Evolutionary conservation across 306 rosid genomes (phyloP).

Genomic region (Castanopsis chinensis): DNA sequence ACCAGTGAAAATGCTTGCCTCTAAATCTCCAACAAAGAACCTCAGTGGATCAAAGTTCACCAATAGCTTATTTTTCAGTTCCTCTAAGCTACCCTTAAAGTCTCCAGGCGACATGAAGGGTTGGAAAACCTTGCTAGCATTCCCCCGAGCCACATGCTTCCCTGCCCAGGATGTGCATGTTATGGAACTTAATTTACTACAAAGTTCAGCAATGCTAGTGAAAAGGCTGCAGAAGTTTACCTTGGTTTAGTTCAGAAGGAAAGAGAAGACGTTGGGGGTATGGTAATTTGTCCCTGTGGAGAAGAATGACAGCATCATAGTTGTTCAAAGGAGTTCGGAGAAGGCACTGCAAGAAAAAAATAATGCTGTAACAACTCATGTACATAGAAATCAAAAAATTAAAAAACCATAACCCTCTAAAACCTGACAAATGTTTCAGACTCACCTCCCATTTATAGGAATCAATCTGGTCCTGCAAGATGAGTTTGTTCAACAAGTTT

Average conservation of each 20-base stretch:
- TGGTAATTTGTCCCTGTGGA: slow-evolving; percentile 78
- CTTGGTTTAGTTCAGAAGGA: slow-evolving; percentile 64
- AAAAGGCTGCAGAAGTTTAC: slow-evolving; percentile 36
- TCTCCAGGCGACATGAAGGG: slow-evolving; percentile 71
- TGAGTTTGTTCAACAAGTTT: slow-evolving; percentile 60
- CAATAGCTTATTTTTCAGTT: slow-evolving; percentile 59
- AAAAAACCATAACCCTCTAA: neutral
- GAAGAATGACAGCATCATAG: slow-evolving; percentile 81
- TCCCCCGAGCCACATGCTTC: slow-evolving; percentile 58
- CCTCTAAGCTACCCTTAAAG: slow-evolving; percentile 57
- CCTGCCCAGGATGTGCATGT: slow-evolving; percentile 40
- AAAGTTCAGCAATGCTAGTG: slow-evolving; percentile 4
- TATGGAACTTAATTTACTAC: slow-evolving; percentile 9
- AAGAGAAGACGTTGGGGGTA: slow-evolving; percentile 90
- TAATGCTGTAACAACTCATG: neutral
- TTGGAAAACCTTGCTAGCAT: slow-evolving; percentile 60
- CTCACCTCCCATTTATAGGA: slow-evolving; percentile 82
- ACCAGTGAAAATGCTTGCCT: slow-evolving; percentile 50
- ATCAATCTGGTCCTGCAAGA: slow-evolving; percentile 55
- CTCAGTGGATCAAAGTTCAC: slow-evolving; percentile 82
- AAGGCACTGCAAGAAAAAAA: slow-evolving; percentile 63
- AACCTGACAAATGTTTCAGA: slow-evolving; percentile 8
- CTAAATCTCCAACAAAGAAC: slow-evolving; percentile 65
- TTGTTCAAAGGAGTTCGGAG: slow-evolving; percentile 87
- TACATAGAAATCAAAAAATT: neutral